Conservation (phyloP, 768 basidiomycete genomes). For the Albatrellus ellisii region DNA sequence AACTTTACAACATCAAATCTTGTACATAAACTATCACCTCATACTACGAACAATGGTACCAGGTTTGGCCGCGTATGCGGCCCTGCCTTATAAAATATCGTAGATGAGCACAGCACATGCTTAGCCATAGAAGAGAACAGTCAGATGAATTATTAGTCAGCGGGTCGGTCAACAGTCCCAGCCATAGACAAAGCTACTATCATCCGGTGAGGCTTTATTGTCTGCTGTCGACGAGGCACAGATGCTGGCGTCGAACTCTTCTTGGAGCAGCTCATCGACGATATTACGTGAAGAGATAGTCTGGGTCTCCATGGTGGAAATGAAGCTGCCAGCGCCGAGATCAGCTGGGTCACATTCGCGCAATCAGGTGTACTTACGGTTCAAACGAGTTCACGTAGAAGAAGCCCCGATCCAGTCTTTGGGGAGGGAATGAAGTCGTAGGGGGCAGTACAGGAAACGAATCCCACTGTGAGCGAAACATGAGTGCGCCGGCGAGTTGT, state of each 20-base stretch:
- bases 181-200: constrained; percentile 14
- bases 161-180: constrained; percentile 13
- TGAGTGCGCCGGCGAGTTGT: constrained; percentile 6
- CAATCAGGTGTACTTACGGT: constrained; percentile 37
- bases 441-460: constrained; percentile 67
- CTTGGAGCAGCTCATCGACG: constrained; percentile 64
- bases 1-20: too few relatives aligned
- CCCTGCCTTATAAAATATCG: too few relatives aligned
- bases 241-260: constrained; percentile 58
- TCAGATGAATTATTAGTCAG: neutral
- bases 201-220: constrained; percentile 11
- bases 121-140: too few relatives aligned
- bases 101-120: too few relatives aligned
- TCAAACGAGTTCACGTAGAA: constrained; percentile 93
- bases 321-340: constrained; percentile 34
- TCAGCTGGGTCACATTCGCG: constrained; percentile 3
- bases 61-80: too few relatives aligned
- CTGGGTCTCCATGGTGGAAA: constrained; percentile 93
- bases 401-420: constrained; percentile 64
- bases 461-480: constrained; percentile 44
- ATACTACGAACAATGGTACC: too few relatives aligned
- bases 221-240: constrained; percentile 27
- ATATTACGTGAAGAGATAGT: constrained; percentile 73
- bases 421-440: constrained; percentile 54
- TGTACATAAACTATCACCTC: too few relatives aligned